These are phyloP conservation scores for Scorias spongiosa DNA, from an alignment of 2,329 filamentous ascomycete genomes.

Conservation along the genomic window DNA sequence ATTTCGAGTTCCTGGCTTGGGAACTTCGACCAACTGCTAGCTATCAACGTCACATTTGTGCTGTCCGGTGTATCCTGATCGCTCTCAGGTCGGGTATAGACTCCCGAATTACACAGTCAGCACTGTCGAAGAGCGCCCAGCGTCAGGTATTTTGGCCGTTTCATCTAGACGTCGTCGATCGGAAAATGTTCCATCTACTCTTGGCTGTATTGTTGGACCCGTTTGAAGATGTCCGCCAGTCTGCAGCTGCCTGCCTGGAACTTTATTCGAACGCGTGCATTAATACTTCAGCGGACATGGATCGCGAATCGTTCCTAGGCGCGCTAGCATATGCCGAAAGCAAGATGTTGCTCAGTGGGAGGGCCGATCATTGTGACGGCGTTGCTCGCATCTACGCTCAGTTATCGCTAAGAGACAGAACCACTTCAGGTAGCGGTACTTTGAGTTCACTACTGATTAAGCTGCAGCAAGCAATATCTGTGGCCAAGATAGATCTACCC, in stretches of 20 bases:
- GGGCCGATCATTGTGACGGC: constrained; percentile 86
- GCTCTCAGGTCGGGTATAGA: constrained; percentile 58
- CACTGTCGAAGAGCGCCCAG: constrained; percentile 33
- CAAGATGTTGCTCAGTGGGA: constrained; percentile 53
- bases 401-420: constrained; percentile 1
- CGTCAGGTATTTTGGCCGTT: constrained; percentile 37
- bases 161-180: constrained; percentile 28
- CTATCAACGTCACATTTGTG: constrained; percentile 77
- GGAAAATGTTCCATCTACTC: constrained; percentile 42
- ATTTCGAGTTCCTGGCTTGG: constrained; percentile 51
- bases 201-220: constrained; percentile 74
- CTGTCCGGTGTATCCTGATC: constrained; percentile 54
- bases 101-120: constrained; percentile 22
- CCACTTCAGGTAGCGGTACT: not conserved
- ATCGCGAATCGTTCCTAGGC: not conserved
- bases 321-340: constrained; percentile 27
- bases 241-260: constrained; percentile 31
- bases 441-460: constrained; percentile 21
- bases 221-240: constrained; percentile 74
- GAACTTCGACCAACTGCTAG: constrained; percentile 71
- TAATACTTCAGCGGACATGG: not conserved
- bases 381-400: constrained; percentile 58
- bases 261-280: constrained; percentile 14
- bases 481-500: constrained; percentile 51
- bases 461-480: constrained; percentile 48